phyloP scores from a whole-genome alignment of 257 asterid genomes.

The Striga asiatica region DNA sequence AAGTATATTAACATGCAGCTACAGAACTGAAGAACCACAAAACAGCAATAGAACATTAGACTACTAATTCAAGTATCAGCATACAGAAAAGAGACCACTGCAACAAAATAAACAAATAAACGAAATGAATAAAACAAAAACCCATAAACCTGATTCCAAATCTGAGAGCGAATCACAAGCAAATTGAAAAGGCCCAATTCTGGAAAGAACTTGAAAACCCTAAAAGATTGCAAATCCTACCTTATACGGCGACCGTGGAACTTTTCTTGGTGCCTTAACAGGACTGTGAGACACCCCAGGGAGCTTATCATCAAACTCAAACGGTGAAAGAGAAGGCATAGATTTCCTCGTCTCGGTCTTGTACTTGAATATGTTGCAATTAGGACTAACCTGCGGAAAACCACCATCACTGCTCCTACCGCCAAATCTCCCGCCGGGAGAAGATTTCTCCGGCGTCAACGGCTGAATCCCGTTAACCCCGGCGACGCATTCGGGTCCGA shows the following conservation, averaged over 20 bases:
- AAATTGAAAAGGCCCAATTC: background rate
- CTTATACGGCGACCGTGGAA: slow-evolving; percentile 83
- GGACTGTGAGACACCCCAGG: slow-evolving; percentile 74
- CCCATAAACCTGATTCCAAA: slow-evolving; percentile 2
- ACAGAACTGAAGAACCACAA: background rate
- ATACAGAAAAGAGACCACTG: background rate
- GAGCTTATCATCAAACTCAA: slow-evolving; percentile 66
- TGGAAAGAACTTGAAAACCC: slow-evolving; percentile 1
- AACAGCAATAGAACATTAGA: background rate
- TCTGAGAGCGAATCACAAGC: background rate
- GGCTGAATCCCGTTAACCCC: slow-evolving; percentile 46
- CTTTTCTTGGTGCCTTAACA: slow-evolving; percentile 72
- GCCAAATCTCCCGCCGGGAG: slow-evolving; percentile 21
- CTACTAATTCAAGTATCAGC: slow-evolving; percentile 1
- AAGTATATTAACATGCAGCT: background rate
- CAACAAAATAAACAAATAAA: background rate
- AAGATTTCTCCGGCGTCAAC: slow-evolving; percentile 47
- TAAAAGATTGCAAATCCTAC: slow-evolving; percentile 19
- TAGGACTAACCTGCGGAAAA: slow-evolving; percentile 32
- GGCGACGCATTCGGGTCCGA: slow-evolving; percentile 46
- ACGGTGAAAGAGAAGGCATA: slow-evolving; percentile 59
- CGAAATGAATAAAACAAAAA: background rate
- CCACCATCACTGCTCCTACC: slow-evolving; percentile 17
- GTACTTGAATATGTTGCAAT: slow-evolving; percentile 67
- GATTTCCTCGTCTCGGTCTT: slow-evolving; percentile 67